A percentile compares a stretch with the other conserved stretches of the same genome.
phyloP scores from a whole-genome alignment of 2,329 filamentous ascomycete genomes.

The Colletotrichum sp. region DNA sequence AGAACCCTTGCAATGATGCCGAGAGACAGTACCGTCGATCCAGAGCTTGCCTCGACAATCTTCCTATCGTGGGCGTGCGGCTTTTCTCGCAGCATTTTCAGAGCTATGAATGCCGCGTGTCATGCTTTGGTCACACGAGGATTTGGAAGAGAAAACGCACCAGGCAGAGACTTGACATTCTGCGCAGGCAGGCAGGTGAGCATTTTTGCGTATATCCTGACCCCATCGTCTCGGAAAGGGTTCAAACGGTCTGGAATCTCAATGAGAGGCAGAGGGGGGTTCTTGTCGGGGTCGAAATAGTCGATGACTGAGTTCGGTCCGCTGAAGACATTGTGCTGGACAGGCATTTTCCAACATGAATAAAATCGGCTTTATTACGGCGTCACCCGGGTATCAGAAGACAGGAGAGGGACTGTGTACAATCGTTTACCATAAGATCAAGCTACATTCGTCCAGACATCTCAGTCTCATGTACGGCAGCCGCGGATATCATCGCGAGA shows the following conservation, averaged over 20 bases:
- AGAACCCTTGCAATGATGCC: constrained; percentile 38
- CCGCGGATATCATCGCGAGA: neutral
- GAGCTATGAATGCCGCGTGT: neutral
- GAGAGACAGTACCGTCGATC: constrained; percentile 8
- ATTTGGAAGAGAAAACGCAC: too few relatives aligned
- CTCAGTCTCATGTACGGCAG: fast-evolving
- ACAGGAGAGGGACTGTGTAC: too few relatives aligned
- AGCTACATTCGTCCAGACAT: too few relatives aligned
- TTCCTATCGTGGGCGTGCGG: neutral
- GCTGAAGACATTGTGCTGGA: constrained; percentile 55
- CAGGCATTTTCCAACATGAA: too few relatives aligned
- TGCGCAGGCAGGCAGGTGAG: constrained; percentile 66
- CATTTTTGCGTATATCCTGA: constrained; percentile 70
- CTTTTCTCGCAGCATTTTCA: neutral
- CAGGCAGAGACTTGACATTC: constrained; percentile 67
- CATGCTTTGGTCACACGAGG: too few relatives aligned
- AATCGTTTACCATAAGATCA: too few relatives aligned
- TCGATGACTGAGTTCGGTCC: constrained; percentile 60
- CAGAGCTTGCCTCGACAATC: constrained; percentile 15
- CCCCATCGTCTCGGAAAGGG: constrained; percentile 59
- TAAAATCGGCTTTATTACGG: too few relatives aligned
- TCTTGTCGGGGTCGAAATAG: constrained; percentile 63
- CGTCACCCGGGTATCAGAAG: too few relatives aligned
- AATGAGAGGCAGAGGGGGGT: constrained; percentile 63
- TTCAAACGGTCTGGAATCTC: constrained; percentile 64